These are phyloP conservation scores for Beta corolliflora DNA, from an alignment of 179 eudicot genomes.

Conservation along the genomic window DNA sequence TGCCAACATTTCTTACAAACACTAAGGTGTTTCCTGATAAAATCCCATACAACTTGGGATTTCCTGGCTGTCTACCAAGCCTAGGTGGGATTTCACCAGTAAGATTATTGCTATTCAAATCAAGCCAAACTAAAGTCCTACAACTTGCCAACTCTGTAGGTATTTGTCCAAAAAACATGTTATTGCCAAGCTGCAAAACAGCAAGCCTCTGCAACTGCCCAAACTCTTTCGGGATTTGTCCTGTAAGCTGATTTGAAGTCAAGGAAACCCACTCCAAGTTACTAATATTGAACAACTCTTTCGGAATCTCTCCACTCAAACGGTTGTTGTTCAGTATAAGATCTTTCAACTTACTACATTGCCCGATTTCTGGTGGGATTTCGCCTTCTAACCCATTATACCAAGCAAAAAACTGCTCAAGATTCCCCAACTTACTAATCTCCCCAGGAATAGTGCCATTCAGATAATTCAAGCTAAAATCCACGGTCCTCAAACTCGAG, in stretches of 20 bases:
- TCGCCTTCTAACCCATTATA: slow-evolving; percentile 82
- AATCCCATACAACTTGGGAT: slow-evolving; percentile 66
- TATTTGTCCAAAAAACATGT: slow-evolving; percentile 70
- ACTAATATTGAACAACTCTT: slow-evolving; percentile 57
- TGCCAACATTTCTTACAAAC: slow-evolving; percentile 88
- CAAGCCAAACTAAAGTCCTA: slow-evolving; percentile 92
- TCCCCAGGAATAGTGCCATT: slow-evolving; percentile 79
- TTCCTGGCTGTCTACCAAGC: slow-evolving; percentile 80
- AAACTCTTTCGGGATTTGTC: slow-evolving; percentile 68
- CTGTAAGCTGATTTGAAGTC: slow-evolving; percentile 71
- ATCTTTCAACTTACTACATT: slow-evolving; percentile 73
- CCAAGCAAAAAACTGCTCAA: slow-evolving; percentile 91
- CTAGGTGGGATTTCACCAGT: slow-evolving; percentile 86
- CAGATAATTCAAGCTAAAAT: slow-evolving; percentile 82
- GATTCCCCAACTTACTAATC: slow-evolving; percentile 66
- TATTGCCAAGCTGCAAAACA: slow-evolving; percentile 80
- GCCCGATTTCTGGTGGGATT: slow-evolving; percentile 75
- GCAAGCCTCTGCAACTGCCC: slow-evolving; percentile 71
- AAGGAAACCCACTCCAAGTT: slow-evolving; percentile 91
- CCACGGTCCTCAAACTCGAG: slow-evolving; percentile 58
- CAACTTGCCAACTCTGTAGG: slow-evolving; percentile 65
- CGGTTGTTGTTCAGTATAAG: slow-evolving; percentile 82
- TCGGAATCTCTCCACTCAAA: slow-evolving; percentile 70
- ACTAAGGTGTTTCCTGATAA: slow-evolving; percentile 81
- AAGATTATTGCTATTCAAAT: slow-evolving; percentile 75